Conservation (phyloP, 352 stramenopile species). For the Thraustotheca clavata region DNA sequence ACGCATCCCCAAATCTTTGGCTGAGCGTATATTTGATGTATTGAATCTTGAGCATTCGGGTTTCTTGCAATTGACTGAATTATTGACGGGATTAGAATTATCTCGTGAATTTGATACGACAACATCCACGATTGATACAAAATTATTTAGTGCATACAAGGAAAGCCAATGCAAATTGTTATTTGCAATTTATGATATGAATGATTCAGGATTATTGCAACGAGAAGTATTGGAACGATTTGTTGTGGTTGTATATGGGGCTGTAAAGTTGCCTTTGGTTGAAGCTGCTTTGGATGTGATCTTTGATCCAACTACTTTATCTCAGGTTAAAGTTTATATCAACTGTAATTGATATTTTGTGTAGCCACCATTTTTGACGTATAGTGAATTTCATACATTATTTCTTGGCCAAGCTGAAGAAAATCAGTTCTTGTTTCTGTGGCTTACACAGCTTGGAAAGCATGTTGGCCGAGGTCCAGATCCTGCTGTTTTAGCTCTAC, state of each 20-base stretch:
- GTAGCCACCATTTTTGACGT: neutral
- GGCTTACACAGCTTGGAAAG: neutral
- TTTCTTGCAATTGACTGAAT: constrained; percentile 47
- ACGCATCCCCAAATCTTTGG: constrained; percentile 72
- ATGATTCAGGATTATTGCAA: constrained; percentile 45
- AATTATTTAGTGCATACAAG: constrained; percentile 47
- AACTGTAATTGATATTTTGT: neutral
- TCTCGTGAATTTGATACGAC: constrained; percentile 21
- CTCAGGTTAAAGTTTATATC: neutral
- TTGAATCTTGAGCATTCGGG: constrained; percentile 61
- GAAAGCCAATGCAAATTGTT: constrained; percentile 70
- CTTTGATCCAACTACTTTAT: constrained; percentile 31
- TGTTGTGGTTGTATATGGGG: constrained; percentile 80
- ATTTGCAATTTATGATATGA: constrained; percentile 81
- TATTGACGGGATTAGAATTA: constrained; percentile 60
- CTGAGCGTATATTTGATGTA: constrained; percentile 76
- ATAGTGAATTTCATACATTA: constrained; percentile 49
- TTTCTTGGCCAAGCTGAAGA: neutral
- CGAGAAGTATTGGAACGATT: constrained; percentile 67
- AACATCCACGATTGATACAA: too few species aligned
- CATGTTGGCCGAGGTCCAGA: constrained; percentile 5
- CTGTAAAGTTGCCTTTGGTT: constrained; percentile 32
- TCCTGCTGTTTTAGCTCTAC: constrained; percentile 54
- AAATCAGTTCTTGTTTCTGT: constrained; percentile 1
- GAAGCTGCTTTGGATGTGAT: constrained; percentile 48